phyloP scores from a whole-genome alignment of 2,329 filamentous ascomycete species.

The Neonectria hederae region DNA sequence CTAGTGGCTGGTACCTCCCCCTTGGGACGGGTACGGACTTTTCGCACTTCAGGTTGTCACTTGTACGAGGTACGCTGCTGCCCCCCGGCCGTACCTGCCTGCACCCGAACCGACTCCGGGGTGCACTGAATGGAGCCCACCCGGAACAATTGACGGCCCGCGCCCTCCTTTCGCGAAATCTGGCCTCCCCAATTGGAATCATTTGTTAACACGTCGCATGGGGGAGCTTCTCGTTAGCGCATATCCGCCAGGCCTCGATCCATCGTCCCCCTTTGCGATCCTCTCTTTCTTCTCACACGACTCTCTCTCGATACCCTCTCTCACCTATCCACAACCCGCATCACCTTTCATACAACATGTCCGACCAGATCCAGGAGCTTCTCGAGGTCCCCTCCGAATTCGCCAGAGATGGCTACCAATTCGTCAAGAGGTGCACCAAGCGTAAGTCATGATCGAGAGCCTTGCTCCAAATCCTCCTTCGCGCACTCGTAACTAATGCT shows the following conservation, averaged over 20 bases:
- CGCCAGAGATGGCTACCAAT: constrained; percentile 68
- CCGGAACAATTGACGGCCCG: constrained; percentile 15
- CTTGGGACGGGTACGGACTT: no score
- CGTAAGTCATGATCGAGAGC: constrained; percentile 53
- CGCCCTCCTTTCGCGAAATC: constrained; percentile 12
- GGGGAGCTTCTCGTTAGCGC: constrained; percentile 18
- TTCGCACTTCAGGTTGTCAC: background rate
- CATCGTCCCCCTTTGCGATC: constrained; percentile 15
- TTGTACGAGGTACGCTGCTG: background rate
- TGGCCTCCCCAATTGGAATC: constrained; percentile 24
- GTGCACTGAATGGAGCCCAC: background rate
- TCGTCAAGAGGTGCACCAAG: constrained; percentile 71
- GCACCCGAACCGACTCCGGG: background rate
- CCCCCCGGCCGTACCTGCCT: background rate
- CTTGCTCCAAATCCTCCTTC: constrained; percentile 1
- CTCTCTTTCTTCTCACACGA: constrained; percentile 7
- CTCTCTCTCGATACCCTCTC: background rate
- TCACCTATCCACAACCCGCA: background rate
- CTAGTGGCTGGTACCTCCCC: background rate
- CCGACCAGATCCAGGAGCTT: constrained; percentile 75
- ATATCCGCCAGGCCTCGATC: background rate
- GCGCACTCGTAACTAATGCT: background rate
- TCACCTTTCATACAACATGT: constrained; percentile 56
- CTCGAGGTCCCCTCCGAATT: constrained; percentile 75
- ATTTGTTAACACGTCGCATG: constrained; percentile 25